Base-by-base conservation (phyloP, 2,329 filamentous ascomycete genomes). In the Fusarium sp. region DNA sequence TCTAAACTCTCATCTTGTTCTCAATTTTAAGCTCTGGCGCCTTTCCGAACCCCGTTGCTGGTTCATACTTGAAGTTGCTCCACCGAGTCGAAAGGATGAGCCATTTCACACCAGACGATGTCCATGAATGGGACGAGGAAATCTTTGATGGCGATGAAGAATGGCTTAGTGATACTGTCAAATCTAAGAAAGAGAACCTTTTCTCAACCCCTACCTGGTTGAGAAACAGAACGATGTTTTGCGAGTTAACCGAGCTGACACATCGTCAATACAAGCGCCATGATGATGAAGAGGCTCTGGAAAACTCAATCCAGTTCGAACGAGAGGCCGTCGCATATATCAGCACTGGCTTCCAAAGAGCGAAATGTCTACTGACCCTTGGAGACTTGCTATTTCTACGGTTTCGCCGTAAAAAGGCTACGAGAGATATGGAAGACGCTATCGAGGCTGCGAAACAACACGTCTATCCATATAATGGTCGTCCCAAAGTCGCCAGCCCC, bases 401-500 rank as follows among this genome's bases (percentile, higher is more conserved):
- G 0, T 49, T 49, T 6, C 53, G 53, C 1, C 42, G 18, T 5
- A 37, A 49, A 7, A 55, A 28, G 23, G 28, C 53, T 21, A 18
- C 20, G 1, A 9, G 7, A 11, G 42, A 49, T 0, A 21, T 55
- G 18, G 2, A 27, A 1, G 3, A 27, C 4, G 28, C 28, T 3
- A 37, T 49, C 10, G 1, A 14, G 1, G 21, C 53, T 4, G 53
- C 28, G n/a, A 55, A 55, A 21, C 16, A 18, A 2, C 28, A 34
- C 2, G 2, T 49, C 2, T 49, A 49, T 49, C 42, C n/a, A 4
- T 10, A 37, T n/a, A 7, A 37, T 1, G 34, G 34, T 4, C 34
- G 0, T n/a, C 18, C 10, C 3, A 37, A 37, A 2, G 0, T 37
- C 34, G 0, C 10, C 5, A n/a, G 5, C 0, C 34, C 34, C 0